Evolutionary conservation across 192 early-diverging fungal species (phyloP).

Genomic region (Coemansia sp.): DNA sequence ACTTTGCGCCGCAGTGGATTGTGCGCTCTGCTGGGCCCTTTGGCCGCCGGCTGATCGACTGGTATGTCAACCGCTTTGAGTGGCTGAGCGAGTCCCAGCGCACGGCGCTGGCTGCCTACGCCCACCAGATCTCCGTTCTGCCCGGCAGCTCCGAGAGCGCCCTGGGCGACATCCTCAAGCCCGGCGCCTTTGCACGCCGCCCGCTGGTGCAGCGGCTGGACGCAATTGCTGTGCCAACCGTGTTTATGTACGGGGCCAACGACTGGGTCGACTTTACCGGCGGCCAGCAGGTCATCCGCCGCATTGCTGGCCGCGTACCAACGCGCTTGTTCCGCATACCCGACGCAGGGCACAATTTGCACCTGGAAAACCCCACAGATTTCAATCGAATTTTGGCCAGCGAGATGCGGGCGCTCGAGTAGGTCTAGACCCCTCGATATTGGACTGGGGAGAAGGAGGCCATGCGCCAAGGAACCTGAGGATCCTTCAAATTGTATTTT

Average conservation of each 20-base stretch:
- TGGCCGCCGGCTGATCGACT: slow-evolving; percentile 59
- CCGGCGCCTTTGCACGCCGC: slow-evolving; percentile 78
- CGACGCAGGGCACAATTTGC: slow-evolving; percentile 79
- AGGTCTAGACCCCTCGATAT: background rate
- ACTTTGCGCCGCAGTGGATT: slow-evolving; percentile 77
- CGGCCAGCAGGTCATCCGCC: slow-evolving; percentile 60
- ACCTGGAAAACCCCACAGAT: slow-evolving; percentile 75
- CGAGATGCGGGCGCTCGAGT: slow-evolving; percentile 45
- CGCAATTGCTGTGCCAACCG: slow-evolving; percentile 66
- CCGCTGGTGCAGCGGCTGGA: slow-evolving; percentile 69
- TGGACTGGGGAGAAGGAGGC: too few relatives aligned
- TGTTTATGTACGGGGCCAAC: slow-evolving; percentile 72
- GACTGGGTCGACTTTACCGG: slow-evolving; percentile 91
- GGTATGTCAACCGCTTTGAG: slow-evolving; percentile 61
- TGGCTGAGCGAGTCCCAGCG: slow-evolving; percentile 67
- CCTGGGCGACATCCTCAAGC: slow-evolving; percentile 67
- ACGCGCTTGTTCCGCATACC: slow-evolving; percentile 51
- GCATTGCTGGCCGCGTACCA: slow-evolving; percentile 53
- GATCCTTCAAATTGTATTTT: too few relatives aligned
- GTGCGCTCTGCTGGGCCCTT: slow-evolving; percentile 76
- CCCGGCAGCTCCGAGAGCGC: slow-evolving; percentile 83
- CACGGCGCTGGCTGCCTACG: slow-evolving; percentile 70
- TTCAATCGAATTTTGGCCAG: slow-evolving; percentile 64
- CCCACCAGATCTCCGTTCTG: slow-evolving; percentile 76
- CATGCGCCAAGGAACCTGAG: too few relatives aligned